These are phyloP conservation scores for Dillenia turbinata DNA, from an alignment of 164 flowering plant genomes.

Conservation along the genomic window DNA sequence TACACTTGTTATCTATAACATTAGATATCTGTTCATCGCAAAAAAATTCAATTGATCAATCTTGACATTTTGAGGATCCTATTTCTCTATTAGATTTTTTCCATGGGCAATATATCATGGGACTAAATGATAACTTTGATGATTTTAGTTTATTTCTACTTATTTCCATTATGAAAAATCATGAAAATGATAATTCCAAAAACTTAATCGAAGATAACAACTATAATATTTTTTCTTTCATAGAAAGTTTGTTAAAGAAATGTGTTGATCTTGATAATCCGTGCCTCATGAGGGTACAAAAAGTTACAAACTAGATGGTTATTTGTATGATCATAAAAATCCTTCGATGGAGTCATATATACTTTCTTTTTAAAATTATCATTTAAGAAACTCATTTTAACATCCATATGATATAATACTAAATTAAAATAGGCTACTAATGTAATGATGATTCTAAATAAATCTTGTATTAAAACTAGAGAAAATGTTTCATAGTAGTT, in stretches of 20 bases:
- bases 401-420: no score
- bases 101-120: slow-evolving; percentile 41
- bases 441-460: no score
- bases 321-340: no score
- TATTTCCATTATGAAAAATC: slow-evolving; percentile 63
- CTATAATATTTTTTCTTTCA: slow-evolving; percentile 48
- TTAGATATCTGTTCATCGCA: slow-evolving; percentile 60
- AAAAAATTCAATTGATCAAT: slow-evolving; percentile 24
- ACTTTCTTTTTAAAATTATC: no score
- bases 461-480: no score
- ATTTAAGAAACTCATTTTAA: no score
- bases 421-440: no score
- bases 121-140: slow-evolving; percentile 21
- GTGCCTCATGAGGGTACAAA: slow-evolving; percentile 51
- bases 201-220: slow-evolving; percentile 46
- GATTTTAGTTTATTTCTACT: slow-evolving; percentile 71
- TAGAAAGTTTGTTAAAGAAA: slow-evolving; percentile 56
- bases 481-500: no score
- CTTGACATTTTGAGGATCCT: slow-evolving; percentile 23
- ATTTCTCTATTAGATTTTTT: slow-evolving; percentile 61
- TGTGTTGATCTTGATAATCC: slow-evolving; percentile 62
- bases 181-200: slow-evolving; percentile 35
- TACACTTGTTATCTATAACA: slow-evolving; percentile 82
- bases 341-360: no score
- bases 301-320: slow-evolving; percentile 73